Conservation (phyloP, 2,329 filamentous ascomycete species). For the Pyrenophora seminiperda region DNA sequence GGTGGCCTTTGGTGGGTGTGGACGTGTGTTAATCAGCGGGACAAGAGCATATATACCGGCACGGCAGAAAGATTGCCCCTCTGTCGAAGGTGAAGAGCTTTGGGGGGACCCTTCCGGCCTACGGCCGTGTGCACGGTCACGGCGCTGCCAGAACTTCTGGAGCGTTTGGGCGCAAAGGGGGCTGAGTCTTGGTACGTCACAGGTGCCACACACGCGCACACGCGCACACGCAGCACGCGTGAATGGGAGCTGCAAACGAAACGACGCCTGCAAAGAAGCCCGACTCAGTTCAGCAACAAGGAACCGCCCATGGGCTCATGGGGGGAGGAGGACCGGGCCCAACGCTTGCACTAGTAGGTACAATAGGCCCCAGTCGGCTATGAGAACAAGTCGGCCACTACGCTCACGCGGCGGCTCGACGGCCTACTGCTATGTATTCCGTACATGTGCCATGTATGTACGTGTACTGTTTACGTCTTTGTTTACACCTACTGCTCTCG, state of each 20-base stretch:
- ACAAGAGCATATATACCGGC: slow-evolving; percentile 14
- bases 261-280: slow-evolving; percentile 10
- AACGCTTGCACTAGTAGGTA: not conserved
- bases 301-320: not conserved
- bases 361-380: not conserved
- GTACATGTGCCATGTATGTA: too few relatives aligned
- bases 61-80: slow-evolving; percentile 7
- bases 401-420: not conserved
- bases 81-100: slow-evolving; percentile 7
- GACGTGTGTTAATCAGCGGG: slow-evolving; percentile 2
- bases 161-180: slow-evolving; percentile 17
- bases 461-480: too few relatives aligned
- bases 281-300: not conserved
- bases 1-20: not conserved
- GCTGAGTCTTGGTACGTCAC: slow-evolving; percentile 19
- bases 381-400: too few relatives aligned
- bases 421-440: too few relatives aligned
- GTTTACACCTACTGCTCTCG: not conserved
- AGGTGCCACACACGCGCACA: slow-evolving; percentile 7
- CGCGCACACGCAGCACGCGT: slow-evolving; percentile 15
- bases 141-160: slow-evolving; percentile 8
- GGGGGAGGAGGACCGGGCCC: not conserved
- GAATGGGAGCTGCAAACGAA: slow-evolving; percentile 1
- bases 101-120: slow-evolving; percentile 9
- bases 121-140: slow-evolving; percentile 18